These are phyloP conservation scores for Blastobotrys persicus DNA, from an alignment of 1,139 yeast species.

Conservation along the genomic window DNA sequence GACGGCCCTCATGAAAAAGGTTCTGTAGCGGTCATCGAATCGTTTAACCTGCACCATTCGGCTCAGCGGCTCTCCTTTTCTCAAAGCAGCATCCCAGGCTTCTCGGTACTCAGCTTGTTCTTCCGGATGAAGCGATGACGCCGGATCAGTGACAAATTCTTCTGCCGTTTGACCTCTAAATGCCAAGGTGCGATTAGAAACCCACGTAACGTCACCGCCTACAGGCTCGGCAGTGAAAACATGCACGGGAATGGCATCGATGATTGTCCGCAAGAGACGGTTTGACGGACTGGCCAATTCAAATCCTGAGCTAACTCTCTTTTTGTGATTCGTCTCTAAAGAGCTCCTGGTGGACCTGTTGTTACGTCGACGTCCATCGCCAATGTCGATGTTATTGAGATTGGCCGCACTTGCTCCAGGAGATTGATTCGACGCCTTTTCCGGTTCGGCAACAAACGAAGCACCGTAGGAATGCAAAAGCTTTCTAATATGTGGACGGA, in stretches of 20 bases:
- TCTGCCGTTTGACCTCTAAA: constrained; percentile 36
- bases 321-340: neutral
- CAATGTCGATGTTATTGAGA: neutral
- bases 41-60: constrained; percentile 34
- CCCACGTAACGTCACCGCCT: constrained; percentile 37
- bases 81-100: constrained; percentile 33
- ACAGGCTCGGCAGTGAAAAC: constrained; percentile 36
- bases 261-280: constrained; percentile 33
- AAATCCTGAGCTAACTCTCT: constrained; percentile 7
- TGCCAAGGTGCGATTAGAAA: constrained; percentile 36
- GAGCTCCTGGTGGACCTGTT: constrained; percentile 6
- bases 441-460: constrained; percentile 24
- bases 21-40: constrained; percentile 37
- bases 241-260: constrained; percentile 40
- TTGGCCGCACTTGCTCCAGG: neutral
- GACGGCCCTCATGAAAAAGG: constrained; percentile 35
- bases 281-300: constrained; percentile 27
- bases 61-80: constrained; percentile 35
- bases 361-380: neutral
- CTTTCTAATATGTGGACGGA: constrained; percentile 22
- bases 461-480: constrained; percentile 27
- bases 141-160: constrained; percentile 31
- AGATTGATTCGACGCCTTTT: constrained; percentile 11
- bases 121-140: constrained; percentile 33
- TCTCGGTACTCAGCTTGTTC: constrained; percentile 30